Evolutionary conservation across 257 asterid species (phyloP), one percentile per base, ranked within the genome.

Genomic region (Misopates orontium): DNA sequence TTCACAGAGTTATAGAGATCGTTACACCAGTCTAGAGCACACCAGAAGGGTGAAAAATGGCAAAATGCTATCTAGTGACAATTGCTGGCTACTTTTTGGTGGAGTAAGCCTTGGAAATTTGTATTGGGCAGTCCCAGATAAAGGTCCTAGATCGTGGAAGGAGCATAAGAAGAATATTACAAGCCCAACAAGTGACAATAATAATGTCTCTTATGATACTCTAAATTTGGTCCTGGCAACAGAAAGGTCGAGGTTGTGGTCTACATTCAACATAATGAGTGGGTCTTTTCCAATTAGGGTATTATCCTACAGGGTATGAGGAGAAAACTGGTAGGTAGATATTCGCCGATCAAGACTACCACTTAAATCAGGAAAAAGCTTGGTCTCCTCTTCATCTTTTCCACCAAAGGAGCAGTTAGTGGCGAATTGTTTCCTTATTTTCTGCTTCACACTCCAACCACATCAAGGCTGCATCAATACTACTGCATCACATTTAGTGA

Each of bases 401-500:
- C 6, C 36, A 28, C 4, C 36, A 28, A 28, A 28, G 36, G 36
- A 28, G 36, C 4, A 36, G 42, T 9, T 36, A 10, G 42, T 36
- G 42, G 42, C 4, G 42, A 36, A 1, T 8, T 36, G 8, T 36
- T 5, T 36, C 42, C 4, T 10, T 1, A 36, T 4, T 36, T 36
- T 36, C 42, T 6, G 4, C 18, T 45, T 1, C 14, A 7, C n/a
- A 15, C 51, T 45, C 4, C 51, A 45, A 17, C 51, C 51, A 47
- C 9, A 4, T 47, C 2, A 49, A 49, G 23, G 22, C 17, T n/a
- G 19, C n/a, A 9, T 5, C 16, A 45, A 15, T 24, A 62, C 48
- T 45, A 20, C n/a, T 12, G 44, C 48, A 50, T 42, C 57, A 58
- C 56, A 57, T 56, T 45, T 28, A 60, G 20, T 56, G 61, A 59